phyloP scores from a whole-genome alignment of 352 stramenopile genomes.

The Globisporangium nunn region DNA sequence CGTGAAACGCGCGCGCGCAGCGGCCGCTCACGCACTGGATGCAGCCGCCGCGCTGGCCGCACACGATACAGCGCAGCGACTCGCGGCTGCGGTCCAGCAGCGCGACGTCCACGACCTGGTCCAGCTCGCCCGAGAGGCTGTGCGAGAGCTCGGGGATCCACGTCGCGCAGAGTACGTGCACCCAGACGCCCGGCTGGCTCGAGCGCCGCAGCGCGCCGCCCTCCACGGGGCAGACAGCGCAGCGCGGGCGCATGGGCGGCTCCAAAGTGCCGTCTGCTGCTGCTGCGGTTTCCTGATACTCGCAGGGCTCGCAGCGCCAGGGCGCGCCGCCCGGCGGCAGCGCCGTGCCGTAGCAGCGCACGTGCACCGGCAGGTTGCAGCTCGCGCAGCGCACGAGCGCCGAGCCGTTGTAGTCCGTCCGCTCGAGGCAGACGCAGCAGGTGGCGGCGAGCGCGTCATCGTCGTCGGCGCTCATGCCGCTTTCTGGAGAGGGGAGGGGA shows the following conservation, averaged over 20 bases:
- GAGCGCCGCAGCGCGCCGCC: slow-evolving; percentile 71
- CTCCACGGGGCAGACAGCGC: slow-evolving; percentile 55
- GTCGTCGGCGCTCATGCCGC: not conserved
- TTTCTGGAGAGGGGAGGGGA: not conserved
- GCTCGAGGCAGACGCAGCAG: slow-evolving; percentile 76
- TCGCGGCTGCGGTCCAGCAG: slow-evolving; percentile 63
- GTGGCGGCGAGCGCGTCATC: not conserved
- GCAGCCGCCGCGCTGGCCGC: slow-evolving; percentile 68
- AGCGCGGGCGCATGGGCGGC: slow-evolving; percentile 35
- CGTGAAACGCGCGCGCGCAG: slow-evolving; percentile 78
- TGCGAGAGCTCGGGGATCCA: slow-evolving; percentile 87
- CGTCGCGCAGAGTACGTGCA: slow-evolving; percentile 78
- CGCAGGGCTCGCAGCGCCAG: slow-evolving; percentile 71
- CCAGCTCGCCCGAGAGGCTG: slow-evolving; percentile 43
- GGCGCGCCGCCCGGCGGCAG: slow-evolving; percentile 25
- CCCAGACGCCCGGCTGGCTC: slow-evolving; percentile 53
- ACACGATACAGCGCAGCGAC: slow-evolving; percentile 73
- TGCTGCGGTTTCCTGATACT: too few species aligned
- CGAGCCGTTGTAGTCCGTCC: slow-evolving; percentile 47
- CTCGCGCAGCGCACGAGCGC: slow-evolving; percentile 52
- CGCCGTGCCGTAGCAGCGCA: slow-evolving; percentile 71
- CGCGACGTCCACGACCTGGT: slow-evolving; percentile 59
- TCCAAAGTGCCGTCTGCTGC: too few species aligned
- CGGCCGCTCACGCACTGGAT: slow-evolving; percentile 86
- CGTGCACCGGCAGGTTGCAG: slow-evolving; percentile 63